Evolutionary conservation across 495 filamentous ascomycete species (phyloP), one percentile per base, ranked within the genome.

Genomic region (Opeltia flavorubescens): DNA sequence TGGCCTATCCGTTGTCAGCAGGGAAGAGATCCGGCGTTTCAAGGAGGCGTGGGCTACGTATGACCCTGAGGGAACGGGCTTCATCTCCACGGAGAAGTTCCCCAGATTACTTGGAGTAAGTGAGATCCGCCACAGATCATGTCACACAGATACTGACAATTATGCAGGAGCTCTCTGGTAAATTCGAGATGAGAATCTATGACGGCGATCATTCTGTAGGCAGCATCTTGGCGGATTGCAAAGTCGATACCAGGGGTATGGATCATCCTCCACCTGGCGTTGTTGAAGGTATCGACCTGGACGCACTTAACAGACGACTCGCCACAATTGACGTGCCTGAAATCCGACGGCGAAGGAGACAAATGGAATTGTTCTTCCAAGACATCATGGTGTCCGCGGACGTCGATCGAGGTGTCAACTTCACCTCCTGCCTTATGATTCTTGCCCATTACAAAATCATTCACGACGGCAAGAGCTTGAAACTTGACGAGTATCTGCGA

Each of bases 401-500:
- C 63, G 80, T 80, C 0, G 81, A 84, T 45, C 76, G 80, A 39
- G 91, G 91, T 21, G 88, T 99, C 43, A 82, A 83, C 5, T 99
- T 99, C 64, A 94, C 86, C 17, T 77, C 82, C 5, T 83, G 94
- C n/a, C 67, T 99, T 40, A 89, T 99, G 85, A 94, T 94, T 47
- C 72, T 99, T 15, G 89, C 93, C 13, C 93, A 99, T 64, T 91
- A 96, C 71, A 99, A 99, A 50, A 86, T 99, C 58, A 99, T 99
- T 59, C 94, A 78, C 51, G 91, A 99, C 68, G 95, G 79, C 68
- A 95, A 95, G 69, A 91, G 86, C 64, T 63, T 99, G 54, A 77
- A 78, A 28, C 76, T 99, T 2, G 89, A 99, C 57, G 91, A 99
- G 58, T 99, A 91, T 66, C 69, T 99, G 21, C 84, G 89, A 35